Evolutionary conservation across 352 stramenopile genomes (phyloP).

Genomic region (Phytophthora niederhauseri): DNA sequence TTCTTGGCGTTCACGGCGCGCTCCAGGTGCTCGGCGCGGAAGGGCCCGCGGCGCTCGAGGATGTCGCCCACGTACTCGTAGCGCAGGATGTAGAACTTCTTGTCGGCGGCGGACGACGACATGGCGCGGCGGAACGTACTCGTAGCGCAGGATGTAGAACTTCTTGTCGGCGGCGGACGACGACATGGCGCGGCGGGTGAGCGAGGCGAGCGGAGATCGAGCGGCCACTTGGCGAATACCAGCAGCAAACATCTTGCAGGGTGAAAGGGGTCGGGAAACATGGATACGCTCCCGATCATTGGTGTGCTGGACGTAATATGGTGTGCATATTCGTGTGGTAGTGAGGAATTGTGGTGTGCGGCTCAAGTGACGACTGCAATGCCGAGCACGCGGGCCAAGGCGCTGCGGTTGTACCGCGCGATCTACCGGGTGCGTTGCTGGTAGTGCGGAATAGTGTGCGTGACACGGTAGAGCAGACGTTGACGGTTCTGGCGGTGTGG

Average conservation of each 20-base stretch:
- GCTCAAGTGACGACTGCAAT: neutral
- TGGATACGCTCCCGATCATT: conserved; percentile 2
- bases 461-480: neutral
- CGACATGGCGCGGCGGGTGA: conserved; percentile 45
- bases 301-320: neutral
- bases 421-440: conserved; percentile 69
- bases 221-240: conserved; percentile 25
- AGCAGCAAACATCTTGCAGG: conserved; percentile 15
- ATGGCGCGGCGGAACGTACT: conserved; percentile 65
- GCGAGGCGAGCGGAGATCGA: conserved; percentile 7
- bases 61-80: conserved; percentile 84
- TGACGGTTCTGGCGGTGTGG: neutral
- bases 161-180: conserved; percentile 56
- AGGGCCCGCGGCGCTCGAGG: conserved; percentile 70
- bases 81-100: conserved; percentile 74
- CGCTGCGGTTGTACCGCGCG: conserved; percentile 67
- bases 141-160: conserved; percentile 75
- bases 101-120: conserved; percentile 46
- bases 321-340: neutral
- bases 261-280: neutral
- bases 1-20: conserved; percentile 56
- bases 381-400: conserved; percentile 37
- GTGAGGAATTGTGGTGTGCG: neutral
- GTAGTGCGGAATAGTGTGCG: neutral
- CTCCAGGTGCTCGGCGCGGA: conserved; percentile 68